phyloP scores from a whole-genome alignment of 768 basidiomycete genomes.

The Daedaleopsis nitida region DNA sequence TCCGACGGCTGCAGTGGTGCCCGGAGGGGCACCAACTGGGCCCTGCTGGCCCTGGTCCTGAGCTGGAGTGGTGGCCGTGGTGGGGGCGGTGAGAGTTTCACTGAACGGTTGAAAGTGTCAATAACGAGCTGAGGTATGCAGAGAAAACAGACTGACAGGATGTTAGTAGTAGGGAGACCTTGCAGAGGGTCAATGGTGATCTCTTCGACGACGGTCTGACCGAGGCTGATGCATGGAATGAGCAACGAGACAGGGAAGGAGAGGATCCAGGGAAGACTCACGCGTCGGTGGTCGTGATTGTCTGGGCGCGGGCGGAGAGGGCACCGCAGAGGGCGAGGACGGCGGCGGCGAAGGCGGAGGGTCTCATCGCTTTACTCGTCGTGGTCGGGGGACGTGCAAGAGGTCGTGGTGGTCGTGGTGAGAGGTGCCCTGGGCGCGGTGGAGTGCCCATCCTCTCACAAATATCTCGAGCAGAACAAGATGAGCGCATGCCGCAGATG shows the following conservation, averaged over 20 bases:
- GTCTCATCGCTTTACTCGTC: slow-evolving; percentile 19
- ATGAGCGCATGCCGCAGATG: slow-evolving; percentile 18
- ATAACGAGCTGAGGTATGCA: slow-evolving; percentile 1
- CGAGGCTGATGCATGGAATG: slow-evolving; percentile 35
- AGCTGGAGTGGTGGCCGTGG: slow-evolving; percentile 16
- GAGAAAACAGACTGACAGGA: slow-evolving; percentile 39
- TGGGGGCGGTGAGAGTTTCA: slow-evolving; percentile 17
- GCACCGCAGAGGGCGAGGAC: slow-evolving; percentile 17
- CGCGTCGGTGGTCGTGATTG: slow-evolving; percentile 48
- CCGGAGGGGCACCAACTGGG: slow-evolving; percentile 50
- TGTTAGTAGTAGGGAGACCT: slow-evolving; percentile 43
- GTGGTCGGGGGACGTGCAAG: slow-evolving; percentile 1
- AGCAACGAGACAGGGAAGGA: slow-evolving; percentile 6
- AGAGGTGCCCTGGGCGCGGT: neutral
- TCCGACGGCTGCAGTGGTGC: slow-evolving; percentile 11
- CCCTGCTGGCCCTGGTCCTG: slow-evolving; percentile 35
- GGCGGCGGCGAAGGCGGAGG: slow-evolving; percentile 22
- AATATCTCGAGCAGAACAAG: neutral
- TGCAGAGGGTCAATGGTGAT: slow-evolving; percentile 40
- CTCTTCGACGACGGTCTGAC: slow-evolving; percentile 54
- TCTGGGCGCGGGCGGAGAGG: slow-evolving; percentile 40
- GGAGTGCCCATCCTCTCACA: too few species aligned
- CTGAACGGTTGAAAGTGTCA: slow-evolving; percentile 8
- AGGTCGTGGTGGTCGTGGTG: neutral
- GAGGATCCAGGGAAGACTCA: slow-evolving; percentile 32